phyloP scores from a whole-genome alignment of 1,139 yeast genomes.

The Debaryomyces subglobosus region DNA sequence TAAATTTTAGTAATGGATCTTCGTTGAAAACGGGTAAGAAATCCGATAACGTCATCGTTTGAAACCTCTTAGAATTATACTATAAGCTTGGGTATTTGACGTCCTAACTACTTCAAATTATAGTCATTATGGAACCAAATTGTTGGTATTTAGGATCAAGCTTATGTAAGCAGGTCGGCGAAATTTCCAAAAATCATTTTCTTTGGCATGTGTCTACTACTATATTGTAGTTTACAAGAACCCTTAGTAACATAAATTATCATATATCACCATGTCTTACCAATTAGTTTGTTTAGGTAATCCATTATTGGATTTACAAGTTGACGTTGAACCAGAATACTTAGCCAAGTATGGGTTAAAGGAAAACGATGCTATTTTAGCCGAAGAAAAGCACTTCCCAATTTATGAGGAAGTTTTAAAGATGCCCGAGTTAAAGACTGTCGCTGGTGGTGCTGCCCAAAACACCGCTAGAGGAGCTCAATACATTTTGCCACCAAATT shows the following conservation, averaged over 20 bases:
- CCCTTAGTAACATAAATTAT: neutral
- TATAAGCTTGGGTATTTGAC: neutral
- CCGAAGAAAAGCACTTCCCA: slow-evolving; percentile 85
- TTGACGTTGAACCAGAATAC: slow-evolving; percentile 68
- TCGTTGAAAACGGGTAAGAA: slow-evolving; percentile 31
- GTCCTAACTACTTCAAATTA: neutral
- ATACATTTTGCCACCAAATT: slow-evolving; percentile 76
- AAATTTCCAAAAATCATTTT: neutral
- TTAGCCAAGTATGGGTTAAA: slow-evolving; percentile 80
- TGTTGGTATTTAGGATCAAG: neutral
- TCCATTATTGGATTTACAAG: slow-evolving; percentile 88
- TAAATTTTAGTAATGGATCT: slow-evolving; percentile 47
- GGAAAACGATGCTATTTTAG: slow-evolving; percentile 92
- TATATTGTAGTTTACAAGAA: neutral
- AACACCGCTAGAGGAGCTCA: slow-evolving; percentile 99
- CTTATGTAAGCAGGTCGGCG: neutral
- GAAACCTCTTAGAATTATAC: neutral
- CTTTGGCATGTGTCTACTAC: neutral
- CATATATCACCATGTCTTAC: slow-evolving; percentile 33
- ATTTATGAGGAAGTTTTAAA: slow-evolving; percentile 78
- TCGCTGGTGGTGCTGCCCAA: slow-evolving; percentile 99
- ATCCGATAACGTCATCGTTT: neutral
- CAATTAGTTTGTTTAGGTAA: slow-evolving; percentile 53
- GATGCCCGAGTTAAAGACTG: slow-evolving; percentile 62
- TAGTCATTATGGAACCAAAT: neutral